Evolutionary conservation across 768 basidiomycete genomes (phyloP), one percentile per base, ranked within the genome.

Genomic region (Leccinum subtestaceum): DNA sequence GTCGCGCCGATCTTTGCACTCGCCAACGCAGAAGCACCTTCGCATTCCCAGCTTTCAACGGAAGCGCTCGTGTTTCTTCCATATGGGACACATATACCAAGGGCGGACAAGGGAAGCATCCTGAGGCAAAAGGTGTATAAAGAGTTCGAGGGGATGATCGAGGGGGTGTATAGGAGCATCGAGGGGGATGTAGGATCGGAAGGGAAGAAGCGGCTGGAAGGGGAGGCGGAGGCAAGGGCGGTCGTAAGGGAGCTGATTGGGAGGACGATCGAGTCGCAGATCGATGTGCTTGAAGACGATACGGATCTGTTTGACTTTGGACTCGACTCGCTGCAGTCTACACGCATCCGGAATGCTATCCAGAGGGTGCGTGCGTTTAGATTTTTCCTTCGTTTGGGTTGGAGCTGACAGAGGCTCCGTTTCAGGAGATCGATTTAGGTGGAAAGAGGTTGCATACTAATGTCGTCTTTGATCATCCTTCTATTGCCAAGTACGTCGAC

Each of bases 241-340:
- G 25, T 48, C 17, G 50, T 72, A 0, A 63, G 57, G 47, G 59
- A 60, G 19, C 3, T 70, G 17, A 64, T 72, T 21, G 32, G 32
- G 32, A 62, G 38, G 70, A 72, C 59, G 36, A 52, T 72, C 52
- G 60, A 70, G 40, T 51, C 60, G 29, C 57, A 58, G 10, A 50
- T 60, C 3, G 61, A 62, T 11, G 40, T 47, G 15, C 61, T 70
- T n/a, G 51, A 59, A 46, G 66, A 70, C 36, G 64, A 70, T n/a
- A 75, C 74, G 25, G 81, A 82, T 55, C 52, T 80, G 29, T 79
- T 79, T 43, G 65, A 76, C 0, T 82, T 78, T 50, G 84, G 84
- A 25, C 73, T 85, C 31, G 81, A 85, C 65, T 83, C 83, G 10
- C 63, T 84, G 21, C 79, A 83, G 58, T 80, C 79, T 11, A 78